Evolutionary conservation across 2,329 filamentous ascomycete genomes (phyloP), one percentile per base, ranked within the genome.

Genomic region (Fusarium pseudoanthophilum): DNA sequence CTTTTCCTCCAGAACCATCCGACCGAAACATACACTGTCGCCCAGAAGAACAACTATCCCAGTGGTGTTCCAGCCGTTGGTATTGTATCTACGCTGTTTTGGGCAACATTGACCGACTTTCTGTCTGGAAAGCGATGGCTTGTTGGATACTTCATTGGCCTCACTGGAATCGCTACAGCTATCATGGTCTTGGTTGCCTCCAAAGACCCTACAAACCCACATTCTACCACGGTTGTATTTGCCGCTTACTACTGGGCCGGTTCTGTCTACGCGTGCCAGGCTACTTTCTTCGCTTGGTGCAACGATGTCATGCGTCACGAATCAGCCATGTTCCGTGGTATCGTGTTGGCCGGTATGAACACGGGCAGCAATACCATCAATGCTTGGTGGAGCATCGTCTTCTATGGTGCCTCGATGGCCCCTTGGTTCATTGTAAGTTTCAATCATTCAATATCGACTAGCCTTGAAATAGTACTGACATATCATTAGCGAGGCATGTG

Each of bases 241-340:
- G 90, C 80, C 0, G 90, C 91, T 8, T 93, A 92, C 74, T 93
- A 93, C 79, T 91, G 89, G 88, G 90, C 91, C 1, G 92, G 92
- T 2, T 84, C 87, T 7, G 90, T 93, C 0, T 93, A 93, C 73
- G 91, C 92, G 1, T 92, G 91, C 75, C 91, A 94, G 80, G 91
- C 92, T 2, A 92, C 90, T 0, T 93, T 93, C 74, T 93, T 94
- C 73, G 92, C 92, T 0, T 93, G 92, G 92, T 92, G 90, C 28
- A 93, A 94, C 74, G 92, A 93, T 75, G 89, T 90, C 5, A 88
- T 92, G 83, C 85, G 90, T 13, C 87, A 88, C 62, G 88, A 92
- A 74, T 88, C 92, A 67, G 87, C 88, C 26, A 86, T 90, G 51
- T 87, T 91, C 73, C 85, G 92, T 8, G 89, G 87, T 5, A 86